Base-by-base conservation (phyloP, 768 basidiomycete species). In the Lactifluus piperatus region DNA sequence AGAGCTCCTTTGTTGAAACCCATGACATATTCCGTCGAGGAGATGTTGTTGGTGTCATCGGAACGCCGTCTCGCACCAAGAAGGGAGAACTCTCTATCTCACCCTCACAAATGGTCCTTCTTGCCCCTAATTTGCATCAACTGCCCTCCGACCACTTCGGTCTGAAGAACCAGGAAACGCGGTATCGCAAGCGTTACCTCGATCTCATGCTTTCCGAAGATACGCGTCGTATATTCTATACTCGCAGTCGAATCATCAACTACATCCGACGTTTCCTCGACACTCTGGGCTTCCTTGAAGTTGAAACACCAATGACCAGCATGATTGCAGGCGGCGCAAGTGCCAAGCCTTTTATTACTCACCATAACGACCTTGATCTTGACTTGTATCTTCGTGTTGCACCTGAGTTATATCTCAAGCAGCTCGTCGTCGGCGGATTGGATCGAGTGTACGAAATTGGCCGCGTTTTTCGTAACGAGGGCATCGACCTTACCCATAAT, bases 381-480 rank as follows among this genome's bases (percentile, higher is more conserved):
- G 94, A 99, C 71, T 78, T 99, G 10, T 98, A 88, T 81, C 88
- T 99, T 64, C 94, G 97, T 63, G 83, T 99, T 70, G 97, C 97
- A 3, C 97, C 97, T 3, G 97, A 99, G 74, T 81, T 99, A 20
- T 99, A 94, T 76, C 85, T 99, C 71, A 99, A 99, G 83, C 79
- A 97, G 74, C 88, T 99, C 62, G 83, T 94, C 55, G 97, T 98
- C 44, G 97, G 97, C 61, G 97, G 97, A 3, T 81, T 99, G 22
- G 95, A 98, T 72, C 87, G 97, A 46, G 97, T 99, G 13, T 99
- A 92, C 73, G 97, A 99, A 74, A 97, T 99, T 62, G 97, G 95
- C 2, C 85, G 95, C 43, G 94, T 97, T 13, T 99, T 98, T 81
- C 79, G 97, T 48, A 99, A 98, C 73, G 97, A 99, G 71, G 91